phyloP scores from a whole-genome alignment of 176 grass and related monocot genomes.

The Dendrocalamus sinicus region DNA sequence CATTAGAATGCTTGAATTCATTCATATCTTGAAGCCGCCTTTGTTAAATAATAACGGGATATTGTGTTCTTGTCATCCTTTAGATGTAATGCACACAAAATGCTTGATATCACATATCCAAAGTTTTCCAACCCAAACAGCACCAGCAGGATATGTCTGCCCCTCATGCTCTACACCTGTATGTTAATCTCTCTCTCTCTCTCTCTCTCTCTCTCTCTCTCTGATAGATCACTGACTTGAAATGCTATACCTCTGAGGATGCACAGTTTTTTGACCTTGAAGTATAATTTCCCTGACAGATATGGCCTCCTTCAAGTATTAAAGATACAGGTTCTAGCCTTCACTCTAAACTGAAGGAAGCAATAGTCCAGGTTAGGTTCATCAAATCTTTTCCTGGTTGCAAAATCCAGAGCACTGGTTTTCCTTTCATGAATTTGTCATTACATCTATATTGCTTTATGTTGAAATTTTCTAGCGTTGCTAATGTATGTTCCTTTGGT shows the following conservation, averaged over 20 bases:
- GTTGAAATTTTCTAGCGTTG: not conserved
- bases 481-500: conserved; percentile 12
- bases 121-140: conserved; percentile 76
- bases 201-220: conserved; percentile 1
- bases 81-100: conserved; percentile 93
- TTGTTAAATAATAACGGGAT: conserved; percentile 40
- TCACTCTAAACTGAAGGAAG: conserved; percentile 87
- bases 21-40: conserved; percentile 37
- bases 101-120: conserved; percentile 89
- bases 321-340: conserved; percentile 92
- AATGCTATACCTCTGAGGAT: conserved; percentile 9
- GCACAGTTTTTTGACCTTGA: conserved; percentile 42
- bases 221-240: not conserved
- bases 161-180: conserved; percentile 84
- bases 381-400: conserved; percentile 33
- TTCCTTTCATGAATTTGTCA: not conserved
- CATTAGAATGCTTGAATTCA: conserved; percentile 33
- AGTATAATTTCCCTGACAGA: conserved; percentile 48
- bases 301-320: conserved; percentile 97
- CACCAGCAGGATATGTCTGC: conserved; percentile 88
- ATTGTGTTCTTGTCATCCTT: conserved; percentile 6
- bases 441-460: conserved; percentile 7
- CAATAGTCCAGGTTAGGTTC: conserved; percentile 66
- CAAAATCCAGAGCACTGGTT: conserved; percentile 20
- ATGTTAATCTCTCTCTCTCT: conserved; percentile 44